Evolutionary conservation across 1,284 basidiomycete genomes (phyloP).

Genomic region (Apiotrichum montevideense): DNA sequence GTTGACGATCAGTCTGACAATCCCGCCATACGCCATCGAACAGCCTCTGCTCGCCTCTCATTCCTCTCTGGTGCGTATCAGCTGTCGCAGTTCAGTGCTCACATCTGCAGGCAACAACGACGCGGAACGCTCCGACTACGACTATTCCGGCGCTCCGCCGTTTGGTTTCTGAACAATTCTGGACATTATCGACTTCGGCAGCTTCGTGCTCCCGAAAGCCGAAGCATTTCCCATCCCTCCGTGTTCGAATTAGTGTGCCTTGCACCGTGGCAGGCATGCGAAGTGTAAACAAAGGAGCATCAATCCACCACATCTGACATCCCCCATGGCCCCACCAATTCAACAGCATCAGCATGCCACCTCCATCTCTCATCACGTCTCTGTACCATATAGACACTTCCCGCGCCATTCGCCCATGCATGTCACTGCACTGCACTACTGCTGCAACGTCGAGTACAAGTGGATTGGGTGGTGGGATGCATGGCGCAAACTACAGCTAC

Average conservation of each 20-base stretch:
- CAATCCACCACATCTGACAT: too few relatives aligned
- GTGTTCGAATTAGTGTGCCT: too few relatives aligned
- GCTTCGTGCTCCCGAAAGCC: too few relatives aligned
- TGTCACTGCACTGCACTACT: too few relatives aligned
- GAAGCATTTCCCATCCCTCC: too few relatives aligned
- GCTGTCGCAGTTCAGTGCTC: neutral
- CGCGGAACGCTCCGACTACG: slow-evolving; percentile 2
- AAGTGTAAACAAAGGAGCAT: too few relatives aligned
- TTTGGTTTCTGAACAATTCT: slow-evolving; percentile 4
- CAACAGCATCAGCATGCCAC: too few relatives aligned
- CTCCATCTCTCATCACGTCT: too few relatives aligned
- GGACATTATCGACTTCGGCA: neutral
- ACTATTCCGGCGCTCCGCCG: neutral
- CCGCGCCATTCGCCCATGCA: too few relatives aligned
- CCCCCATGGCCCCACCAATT: too few relatives aligned
- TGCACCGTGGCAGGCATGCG: too few relatives aligned
- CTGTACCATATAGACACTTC: too few relatives aligned
- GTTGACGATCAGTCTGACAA: slow-evolving; percentile 6
- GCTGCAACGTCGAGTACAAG: neutral
- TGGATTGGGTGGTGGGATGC: neutral
- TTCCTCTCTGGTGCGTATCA: slow-evolving; percentile 2
- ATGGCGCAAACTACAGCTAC: slow-evolving; percentile 2
- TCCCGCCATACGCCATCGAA: slow-evolving; percentile 3
- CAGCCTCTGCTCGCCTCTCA: slow-evolving; percentile 2
- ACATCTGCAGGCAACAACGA: neutral